phyloP scores from a whole-genome alignment of 495 filamentous ascomycete genomes.

The Annulohypoxylon nitens region DNA sequence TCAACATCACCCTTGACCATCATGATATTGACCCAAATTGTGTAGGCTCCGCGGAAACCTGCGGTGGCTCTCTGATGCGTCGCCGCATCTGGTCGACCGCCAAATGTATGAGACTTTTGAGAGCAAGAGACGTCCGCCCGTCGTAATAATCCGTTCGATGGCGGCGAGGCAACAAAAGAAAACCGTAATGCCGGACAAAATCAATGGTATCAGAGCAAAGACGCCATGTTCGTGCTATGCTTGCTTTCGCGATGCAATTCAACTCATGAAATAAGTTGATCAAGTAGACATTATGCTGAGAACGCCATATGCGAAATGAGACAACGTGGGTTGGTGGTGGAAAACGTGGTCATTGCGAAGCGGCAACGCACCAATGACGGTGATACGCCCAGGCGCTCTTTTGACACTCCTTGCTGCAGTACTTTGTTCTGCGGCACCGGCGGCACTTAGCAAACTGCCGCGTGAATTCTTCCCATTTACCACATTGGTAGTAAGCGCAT shows the following conservation, averaged over 20 bases:
- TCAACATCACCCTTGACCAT: conserved; percentile 20
- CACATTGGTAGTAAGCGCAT: conserved; percentile 97
- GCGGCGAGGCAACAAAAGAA: conserved; percentile 45
- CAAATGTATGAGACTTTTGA: conserved; percentile 34
- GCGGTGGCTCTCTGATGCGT: conserved; percentile 20
- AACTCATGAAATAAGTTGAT: conserved; percentile 52
- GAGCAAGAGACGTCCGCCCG: conserved; percentile 22
- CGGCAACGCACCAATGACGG: conserved; percentile 95
- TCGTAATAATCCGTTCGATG: conserved; percentile 40
- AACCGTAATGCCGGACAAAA: conserved; percentile 54
- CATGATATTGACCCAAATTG: conserved; percentile 16
- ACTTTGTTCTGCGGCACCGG: conserved; percentile 95
- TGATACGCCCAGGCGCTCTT: conserved; percentile 99
- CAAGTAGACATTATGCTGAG: conserved; percentile 56
- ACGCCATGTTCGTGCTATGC: conserved; percentile 56
- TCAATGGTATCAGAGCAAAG: conserved; percentile 54
- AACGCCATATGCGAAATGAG: conserved; percentile 49
- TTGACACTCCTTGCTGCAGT: conserved; percentile 99
- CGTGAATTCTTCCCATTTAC: conserved; percentile 96
- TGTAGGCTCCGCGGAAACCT: conserved; percentile 11
- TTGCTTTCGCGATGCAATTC: conserved; percentile 57
- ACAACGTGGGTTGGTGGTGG: conserved; percentile 47
- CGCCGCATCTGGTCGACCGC: conserved; percentile 4
- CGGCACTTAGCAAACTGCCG: conserved; percentile 98
- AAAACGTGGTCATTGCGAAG: conserved; percentile 60